Evolutionary conservation across 2,329 filamentous ascomycete genomes (phyloP), one percentile per base, ranked within the genome.

Genomic region (Fusarium cyanostomum): DNA sequence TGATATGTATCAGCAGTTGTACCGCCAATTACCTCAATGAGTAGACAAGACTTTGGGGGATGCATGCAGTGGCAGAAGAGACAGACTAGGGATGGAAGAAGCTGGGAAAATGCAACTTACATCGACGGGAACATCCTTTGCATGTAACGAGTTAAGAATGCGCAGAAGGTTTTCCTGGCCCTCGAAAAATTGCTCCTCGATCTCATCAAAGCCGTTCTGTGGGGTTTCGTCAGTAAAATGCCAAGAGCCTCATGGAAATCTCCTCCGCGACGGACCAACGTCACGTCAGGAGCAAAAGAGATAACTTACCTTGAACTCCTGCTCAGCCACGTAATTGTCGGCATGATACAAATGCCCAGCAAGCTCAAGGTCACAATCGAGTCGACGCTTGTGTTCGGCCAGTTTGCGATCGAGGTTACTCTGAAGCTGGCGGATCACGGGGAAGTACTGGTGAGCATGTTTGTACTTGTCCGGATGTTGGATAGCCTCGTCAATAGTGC

Each of bases 401-500:
- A 76, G 56, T 51, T 73, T 75, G 30, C 71, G 65, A 5, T 72
- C 68, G 37, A 77, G 70, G 33, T 69, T 74, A 31, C 59, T 49
- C 42, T 74, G 64, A 11, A 92, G 80, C 59, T 85, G 79, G 4
- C 76, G 72, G 66, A 82, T 79, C 52, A 89, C 76, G 15, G 77
- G 73, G 9, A 77, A 65, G 73, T 86, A 86, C 70, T 88, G 85
- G 7, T 80, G 77, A 11, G 81, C 81, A 62, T 83, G 74, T 70
- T 84, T 81, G 75, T 87, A 80, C 41, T 78, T 79, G 8, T 83
- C 75, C 8, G 83, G 79, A 48, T 86, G 80, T 44, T 82, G 78
- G 60, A 86, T 79, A 56, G 91, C 76, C 56, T 83, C 80, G 44
- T 86, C 84, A 56, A 89, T 76, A 48, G 79, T 83, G 30, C 86